Base-by-base conservation (phyloP, 805 yeast species). In the Ogataea glucozyma region DNA sequence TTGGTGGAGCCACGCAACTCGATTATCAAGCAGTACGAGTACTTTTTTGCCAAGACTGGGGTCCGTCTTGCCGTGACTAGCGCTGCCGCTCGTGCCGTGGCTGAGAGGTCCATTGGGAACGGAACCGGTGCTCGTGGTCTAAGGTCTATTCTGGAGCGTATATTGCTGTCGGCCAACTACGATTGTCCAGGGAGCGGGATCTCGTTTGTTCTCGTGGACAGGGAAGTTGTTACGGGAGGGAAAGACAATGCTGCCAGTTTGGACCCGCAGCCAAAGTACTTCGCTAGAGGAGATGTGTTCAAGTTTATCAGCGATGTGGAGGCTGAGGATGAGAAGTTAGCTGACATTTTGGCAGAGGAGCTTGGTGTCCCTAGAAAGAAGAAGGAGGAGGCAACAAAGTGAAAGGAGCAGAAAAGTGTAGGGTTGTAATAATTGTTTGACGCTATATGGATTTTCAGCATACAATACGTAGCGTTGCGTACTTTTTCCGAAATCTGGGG, bases 101-200 rank as follows among this genome's bases (percentile, higher is more conserved):
- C 84, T 0, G 62, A 65, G 18, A 52, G 73, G 17, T 78, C 84
- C 0, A 51, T 75, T 24, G 58, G 62, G 20, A 78, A 74, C 47
- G 80, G 80, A 3, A 78, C 83, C 0, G 85, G 85, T 22, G 85
- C 84, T 0, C 66, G 85, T 52, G 84, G 84, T 0, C 54, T 79
- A 21, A 64, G 81, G 49, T 73, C 78, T 1, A 73, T 78, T 4
- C 65, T 79, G 72, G 83, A 78, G 44, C 68, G 75, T 41, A 44
- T 78, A 13, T 54, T 78, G 17, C 57, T 78, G 13, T 67, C 70
- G 33, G 78, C 77, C 4, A 79, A 78, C 53, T 79, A 72, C 55
- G 83, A 78, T 36, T 75, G 81, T 51, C 83, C 83, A 0, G 80
- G 73, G n/a, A 73, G 81, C 18, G 76, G 78, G 0, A 66, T 75